A percentile compares a stretch with the other conserved stretches of the same genome.
These are phyloP conservation scores for Monilinia polystroma DNA, from an alignment of 2,329 filamentous ascomycete genomes.

Conservation along the genomic window DNA sequence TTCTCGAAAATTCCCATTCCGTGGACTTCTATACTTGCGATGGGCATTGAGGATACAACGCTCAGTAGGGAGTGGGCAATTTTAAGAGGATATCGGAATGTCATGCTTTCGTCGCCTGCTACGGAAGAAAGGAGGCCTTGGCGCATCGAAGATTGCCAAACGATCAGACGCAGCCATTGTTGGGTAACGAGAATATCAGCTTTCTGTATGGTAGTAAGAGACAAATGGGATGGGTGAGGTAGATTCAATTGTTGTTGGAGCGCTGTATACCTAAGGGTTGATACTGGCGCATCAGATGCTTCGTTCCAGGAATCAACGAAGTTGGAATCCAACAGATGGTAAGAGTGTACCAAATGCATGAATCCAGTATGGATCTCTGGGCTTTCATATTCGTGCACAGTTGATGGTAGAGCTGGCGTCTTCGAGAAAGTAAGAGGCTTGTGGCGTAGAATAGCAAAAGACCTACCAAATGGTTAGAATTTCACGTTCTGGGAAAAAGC, in stretches of 20 bases:
- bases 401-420: constrained; percentile 56
- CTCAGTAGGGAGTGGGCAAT: constrained; percentile 58
- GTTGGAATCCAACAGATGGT: constrained; percentile 61
- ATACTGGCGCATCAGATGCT: constrained; percentile 47
- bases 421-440: constrained; percentile 61
- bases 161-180: constrained; percentile 67
- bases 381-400: constrained; percentile 52
- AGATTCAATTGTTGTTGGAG: constrained; percentile 54
- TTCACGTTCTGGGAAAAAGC: neutral
- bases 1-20: constrained; percentile 53
- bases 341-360: constrained; percentile 59
- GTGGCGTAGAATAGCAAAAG: constrained; percentile 62
- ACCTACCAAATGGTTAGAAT: constrained; percentile 44
- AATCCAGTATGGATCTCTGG: constrained; percentile 57
- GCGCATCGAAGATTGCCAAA: constrained; percentile 70
- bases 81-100: constrained; percentile 59
- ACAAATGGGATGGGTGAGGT: constrained; percentile 32
- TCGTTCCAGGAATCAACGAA: constrained; percentile 67
- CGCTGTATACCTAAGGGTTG: constrained; percentile 57
- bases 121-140: constrained; percentile 62
- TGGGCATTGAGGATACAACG: constrained; percentile 45
- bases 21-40: constrained; percentile 47
- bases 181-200: constrained; percentile 68
- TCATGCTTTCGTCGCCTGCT: constrained; percentile 58
- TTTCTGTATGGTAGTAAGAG: constrained; percentile 61